These are phyloP conservation scores for Amborella trichopoda DNA, from an alignment of 164 flowering plant species.

Conservation along the genomic window DNA sequence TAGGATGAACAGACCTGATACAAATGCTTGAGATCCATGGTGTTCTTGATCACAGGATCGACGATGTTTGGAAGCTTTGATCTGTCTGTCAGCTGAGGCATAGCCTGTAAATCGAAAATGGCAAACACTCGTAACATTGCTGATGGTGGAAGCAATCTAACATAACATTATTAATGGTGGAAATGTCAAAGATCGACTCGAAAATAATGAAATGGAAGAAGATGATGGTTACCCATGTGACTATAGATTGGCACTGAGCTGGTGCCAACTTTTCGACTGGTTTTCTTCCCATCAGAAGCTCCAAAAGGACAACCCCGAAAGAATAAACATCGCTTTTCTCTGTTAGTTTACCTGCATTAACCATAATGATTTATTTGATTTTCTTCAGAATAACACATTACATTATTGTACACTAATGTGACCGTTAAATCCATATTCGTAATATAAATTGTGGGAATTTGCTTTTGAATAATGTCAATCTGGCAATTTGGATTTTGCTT, in stretches of 20 bases:
- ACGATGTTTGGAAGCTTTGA: slow-evolving; percentile 81
- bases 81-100: slow-evolving; percentile 96
- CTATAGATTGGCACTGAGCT: slow-evolving; percentile 79
- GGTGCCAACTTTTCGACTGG: slow-evolving; percentile 75
- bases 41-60: slow-evolving; percentile 70
- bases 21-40: slow-evolving; percentile 86
- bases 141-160: too few relatives aligned
- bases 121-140: too few relatives aligned
- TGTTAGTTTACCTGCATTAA: slow-evolving; percentile 65
- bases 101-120: slow-evolving; percentile 90
- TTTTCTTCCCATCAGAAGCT: slow-evolving; percentile 78
- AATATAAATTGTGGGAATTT: too few relatives aligned
- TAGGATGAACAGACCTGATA: slow-evolving; percentile 63
- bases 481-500: too few relatives aligned
- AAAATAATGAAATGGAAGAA: background rate
- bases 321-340: slow-evolving; percentile 98
- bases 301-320: slow-evolving; percentile 82
- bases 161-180: too few relatives aligned
- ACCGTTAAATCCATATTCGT: too few relatives aligned
- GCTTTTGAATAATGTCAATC: too few relatives aligned
- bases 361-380: background rate
- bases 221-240: slow-evolving; percentile 66
- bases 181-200: too few relatives aligned
- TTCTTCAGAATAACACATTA: too few relatives aligned
- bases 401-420: too few relatives aligned